Percentiles rank a stretch among this genome's conserved stretches.
phyloP scores from a whole-genome alignment of 163 green algal genomes.

The Volvox carteri region DNA sequence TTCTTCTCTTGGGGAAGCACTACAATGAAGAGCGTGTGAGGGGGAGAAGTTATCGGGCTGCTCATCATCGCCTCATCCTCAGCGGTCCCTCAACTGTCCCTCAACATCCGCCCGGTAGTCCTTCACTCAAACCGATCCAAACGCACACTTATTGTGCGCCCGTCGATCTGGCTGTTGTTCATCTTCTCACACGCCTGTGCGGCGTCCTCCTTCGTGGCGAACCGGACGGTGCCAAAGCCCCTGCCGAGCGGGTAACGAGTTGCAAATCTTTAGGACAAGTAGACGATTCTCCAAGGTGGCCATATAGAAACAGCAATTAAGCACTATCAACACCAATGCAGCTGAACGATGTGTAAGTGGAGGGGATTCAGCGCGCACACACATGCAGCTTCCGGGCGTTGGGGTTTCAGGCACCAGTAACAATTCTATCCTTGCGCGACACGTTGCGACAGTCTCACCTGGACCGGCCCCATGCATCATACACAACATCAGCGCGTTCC shows the following conservation, averaged over 20 bases:
- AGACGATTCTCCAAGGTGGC: too few species aligned
- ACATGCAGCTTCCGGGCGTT: too few species aligned
- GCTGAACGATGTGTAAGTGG: neutral
- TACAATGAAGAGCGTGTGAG: neutral
- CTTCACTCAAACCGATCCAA: conserved; percentile 88
- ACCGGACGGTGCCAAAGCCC: conserved; percentile 92
- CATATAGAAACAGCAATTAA: too few species aligned
- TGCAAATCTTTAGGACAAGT: too few species aligned
- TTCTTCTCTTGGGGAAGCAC: conserved; percentile 24
- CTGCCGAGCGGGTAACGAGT: conserved; percentile 78
- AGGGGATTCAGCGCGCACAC: neutral
- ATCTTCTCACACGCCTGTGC: conserved; percentile 80
- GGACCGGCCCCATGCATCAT: conserved; percentile 85
- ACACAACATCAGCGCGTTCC: conserved; percentile 90
- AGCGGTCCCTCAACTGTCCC: neutral
- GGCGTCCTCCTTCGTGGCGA: conserved; percentile 80
- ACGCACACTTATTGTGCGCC: conserved; percentile 86
- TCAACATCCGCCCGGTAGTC: neutral
- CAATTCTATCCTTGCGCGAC: too few species aligned
- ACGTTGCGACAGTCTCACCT: conserved; percentile 74
- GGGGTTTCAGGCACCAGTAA: too few species aligned
- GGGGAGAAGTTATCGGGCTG: neutral
- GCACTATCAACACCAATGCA: neutral
- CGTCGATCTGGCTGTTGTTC: conserved; percentile 90
- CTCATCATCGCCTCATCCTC: neutral